These are phyloP conservation scores for Teratosphaeria zuluensis DNA, from an alignment of 2,329 filamentous ascomycete genomes.

Conservation along the genomic window DNA sequence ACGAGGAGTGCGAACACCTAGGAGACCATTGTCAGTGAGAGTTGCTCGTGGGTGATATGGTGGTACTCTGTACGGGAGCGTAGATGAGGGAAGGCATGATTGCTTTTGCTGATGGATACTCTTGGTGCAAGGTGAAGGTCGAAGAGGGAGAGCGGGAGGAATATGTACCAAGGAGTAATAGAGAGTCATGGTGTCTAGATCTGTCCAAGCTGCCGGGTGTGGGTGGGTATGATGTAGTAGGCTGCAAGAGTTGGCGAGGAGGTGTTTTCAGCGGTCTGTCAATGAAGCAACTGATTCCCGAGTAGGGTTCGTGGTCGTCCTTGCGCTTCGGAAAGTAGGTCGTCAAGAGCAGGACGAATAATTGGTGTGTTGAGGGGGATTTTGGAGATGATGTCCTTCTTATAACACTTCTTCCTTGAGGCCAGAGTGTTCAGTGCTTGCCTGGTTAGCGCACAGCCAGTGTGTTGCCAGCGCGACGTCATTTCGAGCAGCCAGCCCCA, in stretches of 20 bases:
- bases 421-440: neutral
- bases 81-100: slow-evolving; percentile 29
- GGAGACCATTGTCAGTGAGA: neutral
- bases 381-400: neutral
- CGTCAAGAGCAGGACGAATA: neutral
- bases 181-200: slow-evolving; percentile 51
- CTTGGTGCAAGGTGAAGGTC: neutral
- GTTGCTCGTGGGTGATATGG: no score
- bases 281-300: neutral
- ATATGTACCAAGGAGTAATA: slow-evolving; percentile 57
- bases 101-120: slow-evolving; percentile 1
- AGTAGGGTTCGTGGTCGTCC: neutral
- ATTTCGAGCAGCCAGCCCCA: neutral
- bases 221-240: neutral
- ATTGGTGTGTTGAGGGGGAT: neutral
- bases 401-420: neutral
- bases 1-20: slow-evolving; percentile 78
- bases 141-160: slow-evolving; percentile 2
- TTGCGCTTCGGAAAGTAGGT: neutral
- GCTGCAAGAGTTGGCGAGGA: neutral
- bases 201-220: neutral
- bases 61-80: slow-evolving; percentile 20
- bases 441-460: neutral
- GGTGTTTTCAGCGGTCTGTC: neutral
- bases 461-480: neutral